Evolutionary conservation across 371 early-diverging fungal species (phyloP).

Genomic region (Chytridium lagenaria): DNA sequence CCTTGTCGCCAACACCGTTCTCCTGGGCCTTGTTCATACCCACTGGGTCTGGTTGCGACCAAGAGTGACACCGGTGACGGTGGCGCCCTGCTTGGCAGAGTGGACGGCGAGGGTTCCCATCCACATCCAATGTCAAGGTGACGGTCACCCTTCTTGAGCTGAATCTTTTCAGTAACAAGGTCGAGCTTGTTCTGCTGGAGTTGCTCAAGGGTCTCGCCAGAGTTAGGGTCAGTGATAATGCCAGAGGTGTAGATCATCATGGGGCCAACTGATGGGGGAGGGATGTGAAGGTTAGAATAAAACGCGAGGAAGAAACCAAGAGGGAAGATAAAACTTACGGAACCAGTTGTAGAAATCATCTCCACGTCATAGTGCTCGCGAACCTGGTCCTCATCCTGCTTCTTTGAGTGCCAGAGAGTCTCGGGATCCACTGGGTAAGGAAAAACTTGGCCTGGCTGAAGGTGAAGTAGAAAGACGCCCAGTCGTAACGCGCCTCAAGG

Average conservation of each 20-base stretch:
- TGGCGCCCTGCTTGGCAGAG: slow-evolving; percentile 87
- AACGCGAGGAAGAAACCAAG: neutral
- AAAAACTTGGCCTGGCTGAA: slow-evolving; percentile 89
- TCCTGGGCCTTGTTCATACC: slow-evolving; percentile 82
- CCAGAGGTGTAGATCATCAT: slow-evolving; percentile 96
- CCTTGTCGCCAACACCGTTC: slow-evolving; percentile 79
- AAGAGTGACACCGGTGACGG: slow-evolving; percentile 93
- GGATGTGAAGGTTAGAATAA: neutral
- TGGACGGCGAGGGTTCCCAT: slow-evolving; percentile 93
- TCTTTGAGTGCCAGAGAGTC: slow-evolving; percentile 90
- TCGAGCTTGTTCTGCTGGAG: slow-evolving; percentile 94
- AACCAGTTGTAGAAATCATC: slow-evolving; percentile 96
- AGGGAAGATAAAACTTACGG: slow-evolving; percentile 47
- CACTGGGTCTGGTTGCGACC: slow-evolving; percentile 89
- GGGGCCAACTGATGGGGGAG: slow-evolving; percentile 68
- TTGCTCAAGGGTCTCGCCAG: slow-evolving; percentile 88
- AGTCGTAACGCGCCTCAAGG: slow-evolving; percentile 92
- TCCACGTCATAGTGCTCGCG: slow-evolving; percentile 97
- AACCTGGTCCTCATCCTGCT: slow-evolving; percentile 96
- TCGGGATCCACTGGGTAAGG: slow-evolving; percentile 95
- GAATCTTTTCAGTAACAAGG: slow-evolving; percentile 84
- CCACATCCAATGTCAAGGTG: slow-evolving; percentile 98
- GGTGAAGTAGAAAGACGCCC: slow-evolving; percentile 88
- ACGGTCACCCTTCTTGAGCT: slow-evolving; percentile 86
- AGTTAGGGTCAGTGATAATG: slow-evolving; percentile 76